These are phyloP conservation scores for Apostasia shenzhenica DNA, from an alignment of 106 monocot species.

Conservation along the genomic window DNA sequence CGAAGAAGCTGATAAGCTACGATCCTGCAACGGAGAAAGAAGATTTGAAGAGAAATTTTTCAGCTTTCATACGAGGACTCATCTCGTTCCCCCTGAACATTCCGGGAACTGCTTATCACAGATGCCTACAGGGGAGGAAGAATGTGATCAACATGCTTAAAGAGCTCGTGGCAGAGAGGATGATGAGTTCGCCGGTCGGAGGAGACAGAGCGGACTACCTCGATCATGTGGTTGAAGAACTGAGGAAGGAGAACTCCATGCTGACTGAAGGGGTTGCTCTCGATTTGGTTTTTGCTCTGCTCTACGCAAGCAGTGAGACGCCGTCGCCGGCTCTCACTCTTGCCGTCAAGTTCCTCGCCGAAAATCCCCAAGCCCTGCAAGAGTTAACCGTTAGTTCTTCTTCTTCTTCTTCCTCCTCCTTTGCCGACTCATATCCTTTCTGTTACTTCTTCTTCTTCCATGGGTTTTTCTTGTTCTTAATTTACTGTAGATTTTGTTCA, in stretches of 20 bases:
- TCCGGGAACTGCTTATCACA: conserved; percentile 40
- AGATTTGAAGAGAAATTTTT: conserved; percentile 29
- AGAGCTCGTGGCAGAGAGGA: conserved; percentile 23
- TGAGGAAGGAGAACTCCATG: conserved; percentile 29
- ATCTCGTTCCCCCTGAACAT: conserved; percentile 41
- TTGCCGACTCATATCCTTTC: no score
- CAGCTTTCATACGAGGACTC: conserved; percentile 36
- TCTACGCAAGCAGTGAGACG: conserved; percentile 50
- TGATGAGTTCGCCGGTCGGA: conserved; percentile 10
- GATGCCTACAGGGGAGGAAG: conserved; percentile 48
- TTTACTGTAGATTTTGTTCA: no score
- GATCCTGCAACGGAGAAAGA: conserved; percentile 15
- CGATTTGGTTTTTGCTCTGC: conserved; percentile 55
- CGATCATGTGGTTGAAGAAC: conserved; percentile 29
- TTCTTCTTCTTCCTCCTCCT: no score
- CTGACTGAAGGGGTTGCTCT: conserved; percentile 41
- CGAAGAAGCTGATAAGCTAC: conserved; percentile 50
- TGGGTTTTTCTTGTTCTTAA: no score
- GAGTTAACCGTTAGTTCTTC: conserved; percentile 18
- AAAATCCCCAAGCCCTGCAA: conserved; percentile 28
- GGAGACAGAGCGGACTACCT: conserved; percentile 31
- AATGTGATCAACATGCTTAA: conserved; percentile 44
- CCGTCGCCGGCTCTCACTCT: conserved; percentile 32
- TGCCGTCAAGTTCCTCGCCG: conserved; percentile 34
- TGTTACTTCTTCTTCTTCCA: no score